Evolutionary conservation across 345 rosid genomes (phyloP).

Genomic region (Brassica cretica): DNA sequence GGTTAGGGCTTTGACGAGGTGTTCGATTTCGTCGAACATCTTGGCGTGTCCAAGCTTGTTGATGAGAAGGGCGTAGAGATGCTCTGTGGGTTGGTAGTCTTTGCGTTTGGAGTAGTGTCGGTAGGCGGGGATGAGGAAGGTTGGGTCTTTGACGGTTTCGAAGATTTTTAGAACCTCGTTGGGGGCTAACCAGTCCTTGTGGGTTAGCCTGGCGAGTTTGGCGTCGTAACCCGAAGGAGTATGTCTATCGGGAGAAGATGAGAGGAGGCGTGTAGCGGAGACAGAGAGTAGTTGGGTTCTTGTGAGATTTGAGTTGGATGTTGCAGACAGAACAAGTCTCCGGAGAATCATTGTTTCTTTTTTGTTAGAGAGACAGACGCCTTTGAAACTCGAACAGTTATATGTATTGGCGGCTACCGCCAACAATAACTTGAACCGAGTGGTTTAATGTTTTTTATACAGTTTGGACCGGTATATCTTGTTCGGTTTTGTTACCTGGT

Average conservation of each 20-base stretch:
- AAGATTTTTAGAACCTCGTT: conserved; percentile 63
- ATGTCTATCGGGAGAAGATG: conserved; percentile 26
- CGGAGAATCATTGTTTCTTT: conserved; percentile 29
- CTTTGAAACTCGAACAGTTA: not conserved
- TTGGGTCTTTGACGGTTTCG: conserved; percentile 52
- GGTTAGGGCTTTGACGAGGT: conserved; percentile 50
- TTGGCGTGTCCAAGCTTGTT: conserved; percentile 56
- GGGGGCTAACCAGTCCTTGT: conserved; percentile 86
- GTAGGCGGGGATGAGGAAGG: conserved; percentile 49
- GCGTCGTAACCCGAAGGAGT: conserved; percentile 1
- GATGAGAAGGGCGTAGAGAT: conserved; percentile 59
- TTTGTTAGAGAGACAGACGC: not conserved
- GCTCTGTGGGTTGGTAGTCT: conserved; percentile 78
- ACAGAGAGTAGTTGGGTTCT: not conserved
- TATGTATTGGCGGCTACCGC: not conserved
- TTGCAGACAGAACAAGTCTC: conserved; percentile 28
- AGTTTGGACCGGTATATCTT: not conserved
- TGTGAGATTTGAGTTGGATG: conserved; percentile 13
- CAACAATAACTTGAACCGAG: not conserved
- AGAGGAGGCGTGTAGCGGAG: conserved; percentile 17
- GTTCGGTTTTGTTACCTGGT: not conserved
- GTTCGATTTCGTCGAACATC: conserved; percentile 69
- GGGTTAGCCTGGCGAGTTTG: conserved; percentile 46
- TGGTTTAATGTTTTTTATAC: not conserved
- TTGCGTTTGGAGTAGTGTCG: conserved; percentile 61